These are phyloP conservation scores for Poterioochromonas sp. DNA, from an alignment of 352 stramenopile species.

Conservation along the genomic window DNA sequence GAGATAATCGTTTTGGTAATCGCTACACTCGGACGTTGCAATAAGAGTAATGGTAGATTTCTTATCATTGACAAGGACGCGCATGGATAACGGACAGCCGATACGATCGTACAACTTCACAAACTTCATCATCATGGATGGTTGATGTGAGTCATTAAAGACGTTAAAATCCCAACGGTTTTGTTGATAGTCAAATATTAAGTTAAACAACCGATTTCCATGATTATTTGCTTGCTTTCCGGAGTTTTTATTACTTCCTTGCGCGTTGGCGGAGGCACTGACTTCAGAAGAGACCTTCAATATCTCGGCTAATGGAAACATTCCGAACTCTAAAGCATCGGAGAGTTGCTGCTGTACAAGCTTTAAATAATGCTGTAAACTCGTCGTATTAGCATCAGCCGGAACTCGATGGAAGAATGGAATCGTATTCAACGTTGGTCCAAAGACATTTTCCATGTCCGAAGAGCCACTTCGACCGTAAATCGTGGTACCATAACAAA, in stretches of 20 bases:
- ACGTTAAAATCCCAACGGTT: neutral
- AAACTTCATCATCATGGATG: neutral
- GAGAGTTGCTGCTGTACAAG: neutral
- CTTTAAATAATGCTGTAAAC: neutral
- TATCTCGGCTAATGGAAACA: neutral
- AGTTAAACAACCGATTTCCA: neutral
- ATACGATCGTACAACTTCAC: slow-evolving; percentile 11
- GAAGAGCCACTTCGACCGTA: neutral
- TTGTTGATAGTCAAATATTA: slow-evolving; percentile 29
- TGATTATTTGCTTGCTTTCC: no score
- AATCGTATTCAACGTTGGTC: neutral
- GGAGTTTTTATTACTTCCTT: no score
- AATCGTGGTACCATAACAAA: neutral
- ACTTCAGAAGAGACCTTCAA: neutral
- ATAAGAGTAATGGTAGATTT: neutral
- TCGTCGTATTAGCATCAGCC: no score
- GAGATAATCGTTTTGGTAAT: no score
- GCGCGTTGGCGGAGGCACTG: no score
- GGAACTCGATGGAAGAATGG: neutral
- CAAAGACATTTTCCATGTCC: neutral
- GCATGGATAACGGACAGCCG: slow-evolving; percentile 1
- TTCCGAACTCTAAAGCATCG: neutral
- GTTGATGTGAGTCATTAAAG: neutral
- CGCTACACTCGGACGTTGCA: neutral
- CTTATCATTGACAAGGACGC: neutral